Conservation (phyloP, 1,284 basidiomycete genomes). For the Ganoderma lucidum region DNA sequence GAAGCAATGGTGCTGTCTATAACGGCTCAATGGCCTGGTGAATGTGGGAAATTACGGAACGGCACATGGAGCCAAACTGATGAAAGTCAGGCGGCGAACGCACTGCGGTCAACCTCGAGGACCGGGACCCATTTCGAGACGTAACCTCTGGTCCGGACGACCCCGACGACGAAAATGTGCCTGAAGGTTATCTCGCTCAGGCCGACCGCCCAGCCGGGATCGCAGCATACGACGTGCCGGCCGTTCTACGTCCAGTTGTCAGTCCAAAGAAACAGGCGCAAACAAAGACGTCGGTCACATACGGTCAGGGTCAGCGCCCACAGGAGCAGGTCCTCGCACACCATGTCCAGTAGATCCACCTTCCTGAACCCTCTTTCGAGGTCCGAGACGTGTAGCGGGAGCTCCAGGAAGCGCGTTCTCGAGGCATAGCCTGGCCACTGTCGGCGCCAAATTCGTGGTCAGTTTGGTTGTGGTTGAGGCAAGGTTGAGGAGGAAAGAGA, state of each 20-base stretch:
- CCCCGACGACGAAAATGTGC: constrained; percentile 25
- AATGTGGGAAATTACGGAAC: neutral
- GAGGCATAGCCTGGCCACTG: constrained; percentile 32
- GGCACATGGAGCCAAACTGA: neutral
- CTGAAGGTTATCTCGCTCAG: constrained; percentile 25
- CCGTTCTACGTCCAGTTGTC: constrained; percentile 13
- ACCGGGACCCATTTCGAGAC: constrained; percentile 28
- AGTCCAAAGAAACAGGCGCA: neutral
- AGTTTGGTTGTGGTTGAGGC: neutral
- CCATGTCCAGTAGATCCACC: constrained; percentile 25
- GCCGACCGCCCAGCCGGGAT: constrained; percentile 25
- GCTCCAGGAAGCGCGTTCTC: constrained; percentile 21
- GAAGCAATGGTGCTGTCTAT: neutral
- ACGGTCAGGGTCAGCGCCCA: constrained; percentile 25
- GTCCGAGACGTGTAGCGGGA: constrained; percentile 11
- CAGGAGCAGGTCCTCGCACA: constrained; percentile 23
- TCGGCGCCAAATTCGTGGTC: neutral
- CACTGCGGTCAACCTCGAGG: constrained; percentile 23
- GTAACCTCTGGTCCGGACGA: constrained; percentile 24
- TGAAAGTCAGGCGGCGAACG: neutral
- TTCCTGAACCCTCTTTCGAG: constrained; percentile 8
- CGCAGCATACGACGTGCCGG: constrained; percentile 21
- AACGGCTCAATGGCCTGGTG: too few species aligned
- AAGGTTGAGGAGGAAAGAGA: neutral
- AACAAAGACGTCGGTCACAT: neutral